Conservation (phyloP, 2,329 filamentous ascomycete species). For the Aspergillus ruber region DNA sequence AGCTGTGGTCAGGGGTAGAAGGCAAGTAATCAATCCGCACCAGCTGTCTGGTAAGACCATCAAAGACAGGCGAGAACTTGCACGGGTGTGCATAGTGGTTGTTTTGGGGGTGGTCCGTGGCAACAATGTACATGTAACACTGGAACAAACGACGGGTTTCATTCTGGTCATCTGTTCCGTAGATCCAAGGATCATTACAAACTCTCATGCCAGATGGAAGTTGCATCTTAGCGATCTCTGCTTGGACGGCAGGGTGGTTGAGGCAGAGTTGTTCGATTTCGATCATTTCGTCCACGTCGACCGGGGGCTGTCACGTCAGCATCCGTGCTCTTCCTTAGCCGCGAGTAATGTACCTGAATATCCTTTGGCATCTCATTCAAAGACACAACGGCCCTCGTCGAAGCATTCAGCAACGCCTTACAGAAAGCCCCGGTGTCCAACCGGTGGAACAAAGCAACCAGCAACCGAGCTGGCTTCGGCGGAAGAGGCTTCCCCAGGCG, state of each 20-base stretch:
- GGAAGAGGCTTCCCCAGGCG: slow-evolving; percentile 46
- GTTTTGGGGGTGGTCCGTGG: slow-evolving; percentile 29
- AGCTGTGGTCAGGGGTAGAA: slow-evolving; percentile 56
- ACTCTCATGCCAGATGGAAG: slow-evolving; percentile 52
- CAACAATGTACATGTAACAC: slow-evolving; percentile 36
- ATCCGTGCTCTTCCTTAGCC: slow-evolving; percentile 35
- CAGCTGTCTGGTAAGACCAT: slow-evolving; percentile 56
- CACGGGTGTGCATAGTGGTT: slow-evolving; percentile 33
- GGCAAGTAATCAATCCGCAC: slow-evolving; percentile 65
- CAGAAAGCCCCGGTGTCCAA: slow-evolving; percentile 38
- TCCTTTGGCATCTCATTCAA: slow-evolving; percentile 43
- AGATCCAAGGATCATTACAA: slow-evolving; percentile 64
- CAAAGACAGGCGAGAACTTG: slow-evolving; percentile 43
- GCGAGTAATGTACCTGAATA: slow-evolving; percentile 32
- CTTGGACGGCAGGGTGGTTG: slow-evolving; percentile 50
- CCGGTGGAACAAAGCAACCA: slow-evolving; percentile 47
- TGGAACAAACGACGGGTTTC: slow-evolving; percentile 35
- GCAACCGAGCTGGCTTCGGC: slow-evolving; percentile 45
- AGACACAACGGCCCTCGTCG: slow-evolving; percentile 27
- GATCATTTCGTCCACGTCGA: slow-evolving; percentile 55
- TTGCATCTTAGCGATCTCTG: slow-evolving; percentile 54
- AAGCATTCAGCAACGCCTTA: slow-evolving; percentile 36
- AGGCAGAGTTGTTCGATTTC: slow-evolving; percentile 53
- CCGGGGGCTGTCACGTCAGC: slow-evolving; percentile 46
- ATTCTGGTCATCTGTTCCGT: slow-evolving; percentile 44